Evolutionary conservation across 2,329 filamentous ascomycete genomes (phyloP), one percentile per base, ranked within the genome.

Genomic region (Sporothrix globosa): DNA sequence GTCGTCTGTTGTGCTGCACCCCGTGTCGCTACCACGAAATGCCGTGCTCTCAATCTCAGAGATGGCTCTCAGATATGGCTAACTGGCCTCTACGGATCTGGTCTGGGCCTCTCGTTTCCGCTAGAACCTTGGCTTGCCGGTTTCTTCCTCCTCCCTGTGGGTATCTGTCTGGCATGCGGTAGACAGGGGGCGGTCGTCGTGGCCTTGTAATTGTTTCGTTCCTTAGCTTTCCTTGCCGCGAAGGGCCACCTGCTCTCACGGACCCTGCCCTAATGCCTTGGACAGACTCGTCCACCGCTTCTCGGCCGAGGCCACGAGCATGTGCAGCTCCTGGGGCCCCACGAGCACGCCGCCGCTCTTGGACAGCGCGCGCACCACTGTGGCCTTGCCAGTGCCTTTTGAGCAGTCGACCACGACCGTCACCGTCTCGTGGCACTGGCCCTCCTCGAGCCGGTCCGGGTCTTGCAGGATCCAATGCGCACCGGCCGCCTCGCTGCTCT

Each of bases 381-480:
- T 85, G 19, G 19, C 56, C 41, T 48, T 58, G 68, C 41, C 52
- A 14, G 66, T 34, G 10, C 44, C 61, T 6, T 46, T n/a, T 14
- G 78, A 81, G 71, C 82, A 82, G 77, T 95, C 91, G n/a, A 97
- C 87, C 65, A 96, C 89, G 46, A 97, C 82, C 2, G 90, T 94
- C n/a, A 96, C 83, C n/a, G 81, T 86, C 83, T 99, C 96, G 72
- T 89, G 85, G 77, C 93, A 97, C 56, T 97, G 81, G 10, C 86
- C 87, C 82, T 98, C 96, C 82, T 99, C 96, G 75, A 97, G 90
- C 27, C 89, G 87, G 81, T 99, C 96, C 2, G 93, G 93, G 81
- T 99, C 96, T 7, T 91, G 88, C 70, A 99, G 81, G 2, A 97
- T 83, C 92, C 93, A 97, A 77, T 83, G 85, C 76, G 83, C 85